These are phyloP conservation scores for Boehmeria nivea DNA, from an alignment of 306 rosid species.

Conservation along the genomic window DNA sequence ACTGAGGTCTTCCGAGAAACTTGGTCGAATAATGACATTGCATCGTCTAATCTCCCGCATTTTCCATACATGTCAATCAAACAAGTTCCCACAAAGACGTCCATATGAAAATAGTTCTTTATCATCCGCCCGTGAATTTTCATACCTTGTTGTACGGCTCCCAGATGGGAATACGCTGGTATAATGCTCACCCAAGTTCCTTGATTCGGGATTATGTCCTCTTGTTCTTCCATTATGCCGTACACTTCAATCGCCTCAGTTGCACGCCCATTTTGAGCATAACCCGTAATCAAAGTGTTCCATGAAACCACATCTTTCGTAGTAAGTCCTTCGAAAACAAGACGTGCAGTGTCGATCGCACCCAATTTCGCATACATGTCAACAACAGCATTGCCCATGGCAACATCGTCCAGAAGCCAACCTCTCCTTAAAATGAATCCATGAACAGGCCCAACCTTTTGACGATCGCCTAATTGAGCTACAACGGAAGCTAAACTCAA, in stretches of 20 bases:
- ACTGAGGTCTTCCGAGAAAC: slow-evolving; percentile 28
- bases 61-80: slow-evolving; percentile 51
- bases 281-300: slow-evolving; percentile 46
- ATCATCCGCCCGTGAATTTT: slow-evolving; percentile 42
- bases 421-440: slow-evolving; percentile 38
- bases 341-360: slow-evolving; percentile 25
- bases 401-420: slow-evolving; percentile 31
- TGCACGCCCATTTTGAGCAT: slow-evolving; percentile 50
- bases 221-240: slow-evolving; percentile 26
- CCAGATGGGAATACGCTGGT: slow-evolving; percentile 40
- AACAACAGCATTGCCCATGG: slow-evolving; percentile 43
- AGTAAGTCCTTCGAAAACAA: slow-evolving; percentile 35
- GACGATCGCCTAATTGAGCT: slow-evolving; percentile 32
- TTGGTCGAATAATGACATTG: slow-evolving; percentile 33
- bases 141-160: slow-evolving; percentile 46
- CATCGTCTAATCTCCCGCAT: slow-evolving; percentile 46
- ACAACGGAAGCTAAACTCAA: slow-evolving; percentile 47
- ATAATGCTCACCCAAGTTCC: slow-evolving; percentile 47
- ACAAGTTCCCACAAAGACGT: slow-evolving; percentile 43
- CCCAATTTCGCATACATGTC: slow-evolving; percentile 53
- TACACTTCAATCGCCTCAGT: slow-evolving; percentile 39
- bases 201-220: slow-evolving; percentile 34
- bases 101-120: slow-evolving; percentile 30
- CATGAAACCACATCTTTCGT: slow-evolving; percentile 39
- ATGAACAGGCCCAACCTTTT: slow-evolving; percentile 29